Evolutionary conservation across 306 rosid species (phyloP), one percentile per base, ranked within the genome.

Genomic region (Senna siamea): DNA sequence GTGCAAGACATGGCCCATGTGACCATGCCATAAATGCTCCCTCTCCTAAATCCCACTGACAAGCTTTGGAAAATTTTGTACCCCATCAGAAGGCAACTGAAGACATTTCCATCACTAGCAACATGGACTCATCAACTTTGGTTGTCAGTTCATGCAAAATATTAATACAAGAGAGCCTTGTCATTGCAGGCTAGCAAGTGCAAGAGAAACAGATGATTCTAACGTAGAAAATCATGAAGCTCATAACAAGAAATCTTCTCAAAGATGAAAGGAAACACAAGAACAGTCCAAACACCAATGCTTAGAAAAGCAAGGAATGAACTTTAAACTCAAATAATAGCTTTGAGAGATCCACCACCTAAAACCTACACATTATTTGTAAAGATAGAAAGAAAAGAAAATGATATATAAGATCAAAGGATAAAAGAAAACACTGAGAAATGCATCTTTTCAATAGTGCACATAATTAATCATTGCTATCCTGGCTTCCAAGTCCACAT

Each of bases 141-240:
- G 58, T 48, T 35, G 60, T 53, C 34, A 15, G 37, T 38, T 73
- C 28, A 10, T 17, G 51, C 58, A 53, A 56, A 15, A 44, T 32
- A 70, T 26, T 15, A n/a, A 32, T 62, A 48, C 46, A 57, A 6
- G 54, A 56, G 40, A 66, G 51, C 50, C 62, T 66, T 46, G 46
- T 9, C 28, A 22, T 51, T 65, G n/a, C 15, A 43, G 48, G 18
- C 53, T 47, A 2, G 53, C 19, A 13, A 12, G 53, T 14, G 56
- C 26, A 18, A 51, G 23, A 17, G 56, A 51, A 5, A 51, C 34
- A 19, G 40, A 53, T 20, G 54, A 38, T 22, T 38, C 22, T 7
- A 58, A 76, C 50, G 66, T 19, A 44, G 18, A 44, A 40, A 52
- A 67, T 52, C 22, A 22, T 32, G 17, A 71, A 3, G 26, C 70